Conservation (phyloP, 1,139 yeast species). For the Geotrichum cucujoidarum region DNA sequence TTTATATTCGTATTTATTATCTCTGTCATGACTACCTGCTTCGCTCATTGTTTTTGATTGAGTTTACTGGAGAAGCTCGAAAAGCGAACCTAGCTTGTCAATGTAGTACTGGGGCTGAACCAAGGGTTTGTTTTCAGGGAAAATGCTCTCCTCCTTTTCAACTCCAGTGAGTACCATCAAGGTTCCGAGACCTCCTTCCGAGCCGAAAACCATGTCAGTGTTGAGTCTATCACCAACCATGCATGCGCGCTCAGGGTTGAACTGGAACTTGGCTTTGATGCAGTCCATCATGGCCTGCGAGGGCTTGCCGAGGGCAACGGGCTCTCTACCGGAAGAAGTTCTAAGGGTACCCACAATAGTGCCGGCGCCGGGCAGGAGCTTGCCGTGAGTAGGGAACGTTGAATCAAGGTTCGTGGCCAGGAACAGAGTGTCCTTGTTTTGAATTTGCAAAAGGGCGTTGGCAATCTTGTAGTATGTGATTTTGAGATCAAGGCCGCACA, state of each 20-base stretch:
- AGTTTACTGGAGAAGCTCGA: slow-evolving; percentile 38
- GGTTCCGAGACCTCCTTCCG: slow-evolving; percentile 77
- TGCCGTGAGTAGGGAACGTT: slow-evolving; percentile 86
- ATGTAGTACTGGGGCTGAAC: slow-evolving; percentile 66
- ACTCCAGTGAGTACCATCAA: slow-evolving; percentile 87
- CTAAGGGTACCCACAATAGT: slow-evolving; percentile 79
- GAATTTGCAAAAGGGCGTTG: slow-evolving; percentile 73
- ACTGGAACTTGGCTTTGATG: slow-evolving; percentile 61
- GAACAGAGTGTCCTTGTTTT: slow-evolving; percentile 63
- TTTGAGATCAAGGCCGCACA: slow-evolving; percentile 76
- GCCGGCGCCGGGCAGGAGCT: slow-evolving; percentile 90
- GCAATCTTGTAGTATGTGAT: slow-evolving; percentile 80
- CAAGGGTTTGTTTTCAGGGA: slow-evolving; percentile 38
- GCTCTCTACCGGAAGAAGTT: slow-evolving; percentile 68
- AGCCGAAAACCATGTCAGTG: slow-evolving; percentile 91
- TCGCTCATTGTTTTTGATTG: not conserved
- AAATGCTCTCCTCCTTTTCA: slow-evolving; percentile 61
- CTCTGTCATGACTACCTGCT: too few species aligned
- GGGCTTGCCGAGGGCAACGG: slow-evolving; percentile 88
- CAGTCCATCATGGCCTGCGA: slow-evolving; percentile 86
- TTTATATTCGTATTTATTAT: not conserved
- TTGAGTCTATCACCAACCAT: slow-evolving; percentile 96
- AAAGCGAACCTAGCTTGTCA: slow-evolving; percentile 69
- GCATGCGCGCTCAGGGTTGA: slow-evolving; percentile 61
- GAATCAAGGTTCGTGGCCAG: slow-evolving; percentile 95